These are phyloP conservation scores for Hypholoma sublateritium DNA, from an alignment of 768 basidiomycete genomes.

Conservation along the genomic window DNA sequence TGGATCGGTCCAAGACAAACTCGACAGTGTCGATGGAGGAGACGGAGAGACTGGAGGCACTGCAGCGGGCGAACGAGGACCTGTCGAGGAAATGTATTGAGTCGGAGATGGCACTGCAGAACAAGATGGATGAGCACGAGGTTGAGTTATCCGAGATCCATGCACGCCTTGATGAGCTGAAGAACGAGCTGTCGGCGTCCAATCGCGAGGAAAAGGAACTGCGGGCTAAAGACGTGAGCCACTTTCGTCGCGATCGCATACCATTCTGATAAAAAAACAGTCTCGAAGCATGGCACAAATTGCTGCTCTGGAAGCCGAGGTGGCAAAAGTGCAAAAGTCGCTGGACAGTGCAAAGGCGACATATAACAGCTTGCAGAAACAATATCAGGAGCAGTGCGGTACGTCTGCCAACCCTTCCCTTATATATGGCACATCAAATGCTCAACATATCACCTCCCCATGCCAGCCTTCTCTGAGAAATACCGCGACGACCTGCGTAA, in stretches of 20 bases:
- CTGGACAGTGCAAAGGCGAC: conserved; percentile 73
- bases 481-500: conserved; percentile 72
- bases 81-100: conserved; percentile 75
- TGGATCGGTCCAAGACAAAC: conserved; percentile 55
- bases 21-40: conserved; percentile 74
- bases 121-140: conserved; percentile 75
- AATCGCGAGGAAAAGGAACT: conserved; percentile 94
- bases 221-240: conserved; percentile 75
- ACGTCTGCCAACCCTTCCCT: conserved; percentile 27
- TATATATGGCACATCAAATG: background rate
- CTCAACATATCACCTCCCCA: background rate
- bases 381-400: conserved; percentile 89
- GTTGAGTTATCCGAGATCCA: conserved; percentile 82
- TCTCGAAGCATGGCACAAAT: conserved; percentile 69
- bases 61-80: conserved; percentile 74
- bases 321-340: conserved; percentile 69
- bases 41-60: conserved; percentile 68
- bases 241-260: conserved; percentile 2
- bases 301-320: conserved; percentile 70
- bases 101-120: conserved; percentile 65
- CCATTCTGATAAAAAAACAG: conserved; percentile 31
- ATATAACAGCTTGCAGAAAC: conserved; percentile 78
- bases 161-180: conserved; percentile 70
- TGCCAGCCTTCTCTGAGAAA: conserved; percentile 71
- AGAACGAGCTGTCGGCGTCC: conserved; percentile 72